A percentile compares a stretch with the other conserved stretches of the same genome.
Evolutionary conservation across 176 grass and related monocot species (phyloP).

Genomic region (Alloteropsis semialata): DNA sequence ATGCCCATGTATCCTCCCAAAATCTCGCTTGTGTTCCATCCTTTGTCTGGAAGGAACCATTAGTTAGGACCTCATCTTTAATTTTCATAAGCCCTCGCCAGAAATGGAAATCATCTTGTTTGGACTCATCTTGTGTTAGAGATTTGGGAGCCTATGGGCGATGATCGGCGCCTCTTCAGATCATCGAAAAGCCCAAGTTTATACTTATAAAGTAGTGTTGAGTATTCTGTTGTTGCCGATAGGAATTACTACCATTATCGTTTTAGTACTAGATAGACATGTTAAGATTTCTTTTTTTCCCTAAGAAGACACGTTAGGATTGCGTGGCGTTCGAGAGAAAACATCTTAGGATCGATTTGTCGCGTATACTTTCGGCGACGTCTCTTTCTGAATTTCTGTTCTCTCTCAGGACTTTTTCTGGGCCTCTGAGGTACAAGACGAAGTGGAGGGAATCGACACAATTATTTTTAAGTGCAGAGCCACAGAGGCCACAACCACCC

Average conservation of each 20-base stretch:
- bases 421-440: not conserved
- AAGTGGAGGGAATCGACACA: not conserved
- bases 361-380: constrained; percentile 15
- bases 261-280: not conserved
- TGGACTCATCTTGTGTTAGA: no score
- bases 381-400: not conserved
- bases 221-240: not conserved
- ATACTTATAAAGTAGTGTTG: not conserved
- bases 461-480: not conserved
- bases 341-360: not conserved
- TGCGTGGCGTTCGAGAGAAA: not conserved
- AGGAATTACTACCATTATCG: not conserved
- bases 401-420: not conserved
- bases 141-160: not conserved
- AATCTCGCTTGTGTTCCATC: no score
- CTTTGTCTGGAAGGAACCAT: no score
- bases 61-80: no score
- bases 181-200: not conserved
- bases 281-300: not conserved
- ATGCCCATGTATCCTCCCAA: no score
- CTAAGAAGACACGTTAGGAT: not conserved
- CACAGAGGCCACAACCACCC: not conserved
- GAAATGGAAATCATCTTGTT: no score
- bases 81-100: no score
- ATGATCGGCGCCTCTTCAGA: not conserved